phyloP scores from a whole-genome alignment of 2,329 filamentous ascomycete genomes.

The Monosporascus sp. region DNA sequence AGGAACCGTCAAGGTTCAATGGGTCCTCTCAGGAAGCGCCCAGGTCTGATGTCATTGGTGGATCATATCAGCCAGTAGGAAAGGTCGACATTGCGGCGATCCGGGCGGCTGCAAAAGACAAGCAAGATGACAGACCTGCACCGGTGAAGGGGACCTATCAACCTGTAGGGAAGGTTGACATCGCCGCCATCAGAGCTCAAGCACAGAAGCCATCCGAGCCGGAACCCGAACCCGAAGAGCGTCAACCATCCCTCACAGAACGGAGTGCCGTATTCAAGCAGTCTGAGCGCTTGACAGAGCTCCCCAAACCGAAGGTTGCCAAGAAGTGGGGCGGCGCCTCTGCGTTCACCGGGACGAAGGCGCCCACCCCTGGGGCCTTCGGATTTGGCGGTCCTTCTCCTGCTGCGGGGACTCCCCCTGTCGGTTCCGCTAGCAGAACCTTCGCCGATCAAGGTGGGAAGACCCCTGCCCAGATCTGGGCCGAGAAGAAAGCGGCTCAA shows the following conservation, averaged over 20 bases:
- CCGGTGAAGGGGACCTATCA: constrained; percentile 91
- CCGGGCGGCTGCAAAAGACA: constrained; percentile 65
- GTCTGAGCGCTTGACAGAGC: constrained; percentile 75
- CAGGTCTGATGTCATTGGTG: constrained; percentile 64
- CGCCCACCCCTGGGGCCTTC: constrained; percentile 68
- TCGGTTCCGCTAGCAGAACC: constrained; percentile 81
- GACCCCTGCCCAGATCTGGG: constrained; percentile 95
- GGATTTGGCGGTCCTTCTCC: constrained; percentile 60
- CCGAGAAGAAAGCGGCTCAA: constrained; percentile 89
- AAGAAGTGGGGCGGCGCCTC: constrained; percentile 76
- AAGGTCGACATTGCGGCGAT: constrained; percentile 97
- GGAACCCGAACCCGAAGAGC: constrained; percentile 35
- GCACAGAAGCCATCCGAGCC: constrained; percentile 59
- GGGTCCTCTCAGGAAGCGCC: constrained; percentile 39
- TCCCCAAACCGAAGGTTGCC: constrained; percentile 92
- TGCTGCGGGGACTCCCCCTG: constrained; percentile 50
- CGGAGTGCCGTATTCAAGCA: constrained; percentile 68
- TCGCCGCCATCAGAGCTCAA: constrained; percentile 83
- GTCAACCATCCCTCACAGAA: constrained; percentile 62
- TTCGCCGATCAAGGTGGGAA: constrained; percentile 95
- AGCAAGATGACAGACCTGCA: constrained; percentile 73
- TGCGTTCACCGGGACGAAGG: constrained; percentile 81
- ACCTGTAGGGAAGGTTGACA: constrained; percentile 94
- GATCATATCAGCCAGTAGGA: constrained; percentile 87
- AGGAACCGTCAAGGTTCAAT: constrained; percentile 59